A percentile compares a stretch with the other conserved stretches of the same genome.
phyloP scores from a whole-genome alignment of 495 filamentous ascomycete species.

The Penicillium angulare region DNA sequence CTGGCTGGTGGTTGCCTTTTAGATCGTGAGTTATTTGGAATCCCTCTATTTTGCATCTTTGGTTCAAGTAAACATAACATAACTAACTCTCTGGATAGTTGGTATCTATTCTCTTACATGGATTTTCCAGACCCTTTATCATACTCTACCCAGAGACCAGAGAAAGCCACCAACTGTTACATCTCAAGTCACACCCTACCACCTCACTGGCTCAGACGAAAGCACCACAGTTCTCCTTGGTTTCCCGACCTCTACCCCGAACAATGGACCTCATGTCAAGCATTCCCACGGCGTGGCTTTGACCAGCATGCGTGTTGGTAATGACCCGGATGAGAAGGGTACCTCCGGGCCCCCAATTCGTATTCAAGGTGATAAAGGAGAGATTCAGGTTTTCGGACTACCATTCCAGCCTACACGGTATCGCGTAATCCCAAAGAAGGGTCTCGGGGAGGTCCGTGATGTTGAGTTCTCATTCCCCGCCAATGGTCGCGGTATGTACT shows the following conservation, averaged over 20 bases:
- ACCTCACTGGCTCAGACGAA: slow-evolving; percentile 78
- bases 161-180: slow-evolving; percentile 55
- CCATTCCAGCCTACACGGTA: slow-evolving; percentile 69
- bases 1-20: slow-evolving; percentile 82
- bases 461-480: slow-evolving; percentile 64
- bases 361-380: slow-evolving; percentile 83
- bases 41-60: not conserved
- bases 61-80: no score
- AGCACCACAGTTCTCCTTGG: slow-evolving; percentile 74
- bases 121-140: slow-evolving; percentile 91
- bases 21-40: slow-evolving; percentile 55
- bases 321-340: slow-evolving; percentile 62
- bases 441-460: slow-evolving; percentile 49
- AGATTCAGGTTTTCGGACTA: slow-evolving; percentile 78
- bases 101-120: slow-evolving; percentile 90
- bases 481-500: slow-evolving; percentile 84
- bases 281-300: slow-evolving; percentile 73
- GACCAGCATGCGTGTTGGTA: slow-evolving; percentile 66
- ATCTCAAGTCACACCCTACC: slow-evolving; percentile 71
- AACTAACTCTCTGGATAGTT: slow-evolving; percentile 42
- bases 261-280: slow-evolving; percentile 30
- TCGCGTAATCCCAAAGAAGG: slow-evolving; percentile 51
- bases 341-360: slow-evolving; percentile 66
- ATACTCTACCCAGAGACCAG: slow-evolving; percentile 59
- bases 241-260: slow-evolving; percentile 65